phyloP scores from a whole-genome alignment of 768 basidiomycete genomes.

The Lactarius indigo region DNA sequence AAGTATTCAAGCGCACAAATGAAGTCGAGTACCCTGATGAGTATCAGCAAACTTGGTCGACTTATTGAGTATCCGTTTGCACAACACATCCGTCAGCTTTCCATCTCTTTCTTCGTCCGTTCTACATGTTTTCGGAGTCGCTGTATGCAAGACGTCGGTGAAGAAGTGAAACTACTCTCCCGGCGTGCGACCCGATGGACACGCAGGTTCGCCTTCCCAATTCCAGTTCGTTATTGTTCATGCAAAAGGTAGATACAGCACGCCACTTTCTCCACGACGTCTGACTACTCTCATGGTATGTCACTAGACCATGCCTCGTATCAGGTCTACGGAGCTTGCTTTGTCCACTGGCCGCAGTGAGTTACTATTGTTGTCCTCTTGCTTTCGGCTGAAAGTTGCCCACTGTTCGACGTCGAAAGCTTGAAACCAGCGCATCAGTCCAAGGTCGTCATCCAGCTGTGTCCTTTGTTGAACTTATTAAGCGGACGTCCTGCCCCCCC shows the following conservation, averaged over 20 bases:
- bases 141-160: not conserved
- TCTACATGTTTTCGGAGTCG: not conserved
- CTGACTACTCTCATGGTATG: not conserved
- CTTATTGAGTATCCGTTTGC: not conserved
- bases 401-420: constrained; percentile 77
- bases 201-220: not conserved
- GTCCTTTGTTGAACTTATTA: constrained; percentile 81
- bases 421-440: constrained; percentile 80
- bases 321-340: constrained; percentile 66
- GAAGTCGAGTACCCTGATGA: not conserved
- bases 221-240: not conserved
- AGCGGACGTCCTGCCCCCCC: constrained; percentile 65
- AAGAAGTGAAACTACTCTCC: not conserved
- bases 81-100: not conserved
- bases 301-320: not conserved
- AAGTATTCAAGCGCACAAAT: not conserved
- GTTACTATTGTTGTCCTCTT: constrained; percentile 31
- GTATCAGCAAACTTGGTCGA: not conserved
- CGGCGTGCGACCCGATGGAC: not conserved
- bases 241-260: not conserved
- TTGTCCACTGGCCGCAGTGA: constrained; percentile 82
- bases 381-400: not conserved
- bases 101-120: not conserved
- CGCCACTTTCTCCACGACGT: not conserved
- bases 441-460: constrained; percentile 86